These are phyloP conservation scores for Spergularia azorica DNA, from an alignment of 179 eudicot species.

Conservation along the genomic window DNA sequence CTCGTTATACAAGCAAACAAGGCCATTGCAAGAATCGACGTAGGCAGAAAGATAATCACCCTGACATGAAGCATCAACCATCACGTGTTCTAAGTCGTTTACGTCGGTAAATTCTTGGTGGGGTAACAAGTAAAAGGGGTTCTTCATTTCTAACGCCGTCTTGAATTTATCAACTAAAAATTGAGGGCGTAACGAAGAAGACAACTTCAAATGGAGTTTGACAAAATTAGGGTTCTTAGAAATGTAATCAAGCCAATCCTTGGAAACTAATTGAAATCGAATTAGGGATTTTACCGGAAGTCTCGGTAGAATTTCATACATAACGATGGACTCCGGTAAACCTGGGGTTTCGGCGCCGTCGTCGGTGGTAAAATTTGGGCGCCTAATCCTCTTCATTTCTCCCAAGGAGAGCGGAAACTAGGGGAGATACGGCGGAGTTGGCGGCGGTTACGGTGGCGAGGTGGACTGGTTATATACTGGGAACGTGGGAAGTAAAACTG, in stretches of 20 bases:
- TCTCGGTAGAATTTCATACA: constrained; percentile 2
- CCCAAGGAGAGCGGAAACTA: too few relatives aligned
- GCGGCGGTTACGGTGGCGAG: too few relatives aligned
- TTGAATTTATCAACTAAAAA: background rate
- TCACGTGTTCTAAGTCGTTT: background rate
- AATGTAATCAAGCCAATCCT: background rate
- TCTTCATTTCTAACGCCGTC: background rate
- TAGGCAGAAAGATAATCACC: too few relatives aligned
- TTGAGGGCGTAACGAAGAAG: background rate
- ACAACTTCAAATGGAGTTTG: background rate
- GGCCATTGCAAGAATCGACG: background rate
- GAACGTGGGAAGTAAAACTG: too few relatives aligned
- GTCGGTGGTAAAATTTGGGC: too few relatives aligned
- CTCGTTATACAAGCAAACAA: background rate
- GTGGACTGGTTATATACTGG: too few relatives aligned
- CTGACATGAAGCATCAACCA: background rate
- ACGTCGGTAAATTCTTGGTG: background rate
- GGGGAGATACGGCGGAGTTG: too few relatives aligned
- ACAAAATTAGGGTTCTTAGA: background rate
- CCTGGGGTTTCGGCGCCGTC: background rate
- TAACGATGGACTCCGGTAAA: background rate
- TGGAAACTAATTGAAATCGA: constrained; percentile 3
- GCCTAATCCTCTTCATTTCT: too few relatives aligned
- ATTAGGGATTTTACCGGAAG: constrained; percentile 13
- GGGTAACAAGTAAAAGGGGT: background rate